Evolutionary conservation across 2,329 filamentous ascomycete species (phyloP).

Genomic region (Pestalotiopsis sp.): DNA sequence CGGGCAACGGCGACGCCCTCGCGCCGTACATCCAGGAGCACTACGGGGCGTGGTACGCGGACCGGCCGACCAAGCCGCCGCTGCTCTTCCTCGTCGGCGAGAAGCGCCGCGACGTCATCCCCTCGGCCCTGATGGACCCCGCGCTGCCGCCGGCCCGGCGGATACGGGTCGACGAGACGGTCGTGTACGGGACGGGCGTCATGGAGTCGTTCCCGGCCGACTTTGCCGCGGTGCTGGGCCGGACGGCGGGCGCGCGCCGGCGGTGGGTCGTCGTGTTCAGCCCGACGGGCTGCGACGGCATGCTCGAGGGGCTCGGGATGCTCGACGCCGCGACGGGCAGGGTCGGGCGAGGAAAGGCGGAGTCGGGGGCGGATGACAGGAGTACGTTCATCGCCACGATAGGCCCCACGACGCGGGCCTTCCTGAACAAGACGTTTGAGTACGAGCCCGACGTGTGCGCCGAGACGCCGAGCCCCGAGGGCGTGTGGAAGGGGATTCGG

Average conservation of each 20-base stretch:
- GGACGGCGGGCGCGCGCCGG: conserved; percentile 39
- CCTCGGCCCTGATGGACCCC: conserved; percentile 70
- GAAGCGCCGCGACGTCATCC: conserved; percentile 86
- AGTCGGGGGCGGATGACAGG: conserved; percentile 22
- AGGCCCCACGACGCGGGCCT: conserved; percentile 86
- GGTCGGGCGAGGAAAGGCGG: conserved; percentile 20
- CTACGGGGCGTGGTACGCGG: conserved; percentile 61
- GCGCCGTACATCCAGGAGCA: conserved; percentile 78
- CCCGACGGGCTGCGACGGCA: conserved; percentile 64
- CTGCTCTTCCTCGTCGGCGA: conserved; percentile 90
- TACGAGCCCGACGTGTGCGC: conserved; percentile 81
- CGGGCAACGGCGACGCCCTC: conserved; percentile 82
- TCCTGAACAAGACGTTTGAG: conserved; percentile 65
- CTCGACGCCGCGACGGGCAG: conserved; percentile 50
- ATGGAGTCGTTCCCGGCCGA: conserved; percentile 76
- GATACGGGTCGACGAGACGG: conserved; percentile 74
- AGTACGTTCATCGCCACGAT: conserved; percentile 76
- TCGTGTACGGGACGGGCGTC: conserved; percentile 85
- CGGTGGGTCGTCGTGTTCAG: conserved; percentile 81
- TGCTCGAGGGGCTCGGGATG: conserved; percentile 57
- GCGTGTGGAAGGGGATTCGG: conserved; percentile 70
- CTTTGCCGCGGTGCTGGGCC: conserved; percentile 56
- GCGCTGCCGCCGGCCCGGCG: conserved; percentile 48
- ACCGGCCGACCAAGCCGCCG: conserved; percentile 53
- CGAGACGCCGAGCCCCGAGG: conserved; percentile 78